Evolutionary conservation across 139 green algal species (phyloP).

Genomic region (Tetradesmus lagerheimii): DNA sequence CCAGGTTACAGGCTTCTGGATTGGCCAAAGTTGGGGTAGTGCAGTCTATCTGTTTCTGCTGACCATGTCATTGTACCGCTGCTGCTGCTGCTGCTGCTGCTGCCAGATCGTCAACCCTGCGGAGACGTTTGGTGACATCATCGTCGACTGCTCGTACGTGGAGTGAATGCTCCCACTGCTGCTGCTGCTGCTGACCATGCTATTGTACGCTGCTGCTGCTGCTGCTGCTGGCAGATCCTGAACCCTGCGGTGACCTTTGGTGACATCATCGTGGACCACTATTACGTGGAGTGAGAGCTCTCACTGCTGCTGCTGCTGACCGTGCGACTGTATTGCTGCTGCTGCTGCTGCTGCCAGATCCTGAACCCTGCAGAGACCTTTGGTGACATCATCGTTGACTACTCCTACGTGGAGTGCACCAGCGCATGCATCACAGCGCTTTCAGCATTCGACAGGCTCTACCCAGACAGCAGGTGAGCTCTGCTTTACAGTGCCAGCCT

Average conservation of each 20-base stretch:
- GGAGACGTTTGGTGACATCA: slow-evolving; percentile 99
- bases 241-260: slow-evolving; percentile 99
- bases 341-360: slow-evolving; percentile 70
- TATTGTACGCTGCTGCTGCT: not conserved
- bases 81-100: not conserved
- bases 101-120: slow-evolving; percentile 96
- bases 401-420: slow-evolving; percentile 97
- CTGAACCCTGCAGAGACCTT: slow-evolving; percentile 99
- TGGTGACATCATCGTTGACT: slow-evolving; percentile 99
- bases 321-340: not conserved
- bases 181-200: not conserved
- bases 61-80: not conserved
- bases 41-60: too few relatives aligned
- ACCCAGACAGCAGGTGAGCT: slow-evolving; percentile 61
- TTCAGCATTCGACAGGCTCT: slow-evolving; percentile 67
- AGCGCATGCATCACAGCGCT: slow-evolving; percentile 95
- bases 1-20: too few relatives aligned
- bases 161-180: slow-evolving; percentile 64
- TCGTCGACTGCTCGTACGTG: slow-evolving; percentile 99
- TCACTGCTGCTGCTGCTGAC: slow-evolving; percentile 58
- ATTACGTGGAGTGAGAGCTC: slow-evolving; percentile 95
- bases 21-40: too few relatives aligned
- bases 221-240: slow-evolving; percentile 66
- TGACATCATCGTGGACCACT: slow-evolving; percentile 99
- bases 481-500: too few relatives aligned